Conservation (phyloP, 2,329 filamentous ascomycete species). For the Aspergillus tubingensis region DNA sequence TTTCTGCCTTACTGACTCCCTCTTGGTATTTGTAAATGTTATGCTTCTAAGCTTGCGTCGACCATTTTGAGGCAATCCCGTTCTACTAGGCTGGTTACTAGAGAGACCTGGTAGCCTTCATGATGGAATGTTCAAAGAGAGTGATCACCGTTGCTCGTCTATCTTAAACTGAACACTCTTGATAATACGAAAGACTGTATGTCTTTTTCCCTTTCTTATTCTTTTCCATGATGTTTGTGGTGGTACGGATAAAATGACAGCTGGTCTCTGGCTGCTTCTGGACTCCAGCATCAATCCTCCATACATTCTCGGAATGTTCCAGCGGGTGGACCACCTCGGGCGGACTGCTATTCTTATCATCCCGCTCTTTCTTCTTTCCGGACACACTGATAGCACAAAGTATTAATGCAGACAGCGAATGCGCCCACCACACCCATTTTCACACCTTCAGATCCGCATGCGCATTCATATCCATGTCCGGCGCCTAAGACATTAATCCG, state of each 20-base stretch:
- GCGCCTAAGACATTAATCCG: not conserved
- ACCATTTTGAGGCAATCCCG: not conserved
- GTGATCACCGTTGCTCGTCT: constrained; percentile 13
- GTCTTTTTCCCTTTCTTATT: too few species aligned
- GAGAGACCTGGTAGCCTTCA: not conserved
- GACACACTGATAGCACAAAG: not conserved
- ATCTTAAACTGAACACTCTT: not conserved
- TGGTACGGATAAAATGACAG: constrained; percentile 6
- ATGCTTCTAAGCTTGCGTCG: not conserved
- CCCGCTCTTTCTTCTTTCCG: too few species aligned
- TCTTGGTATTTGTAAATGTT: not conserved
- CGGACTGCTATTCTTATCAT: constrained; percentile 1
- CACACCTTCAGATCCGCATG: too few species aligned
- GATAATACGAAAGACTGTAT: not conserved
- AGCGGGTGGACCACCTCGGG: not conserved
- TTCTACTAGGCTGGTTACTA: too few species aligned
- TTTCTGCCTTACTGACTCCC: not conserved
- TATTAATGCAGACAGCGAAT: not conserved
- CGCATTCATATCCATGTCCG: not conserved
- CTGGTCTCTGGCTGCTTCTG: constrained; percentile 1
- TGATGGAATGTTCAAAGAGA: constrained; percentile 12
- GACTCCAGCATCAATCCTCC: not conserved
- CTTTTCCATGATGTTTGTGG: not conserved
- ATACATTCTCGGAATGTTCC: constrained; percentile 12
- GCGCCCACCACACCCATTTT: not conserved